Conservation (phyloP, 805 yeast species). For the Nakazawaea wickerhamii region DNA sequence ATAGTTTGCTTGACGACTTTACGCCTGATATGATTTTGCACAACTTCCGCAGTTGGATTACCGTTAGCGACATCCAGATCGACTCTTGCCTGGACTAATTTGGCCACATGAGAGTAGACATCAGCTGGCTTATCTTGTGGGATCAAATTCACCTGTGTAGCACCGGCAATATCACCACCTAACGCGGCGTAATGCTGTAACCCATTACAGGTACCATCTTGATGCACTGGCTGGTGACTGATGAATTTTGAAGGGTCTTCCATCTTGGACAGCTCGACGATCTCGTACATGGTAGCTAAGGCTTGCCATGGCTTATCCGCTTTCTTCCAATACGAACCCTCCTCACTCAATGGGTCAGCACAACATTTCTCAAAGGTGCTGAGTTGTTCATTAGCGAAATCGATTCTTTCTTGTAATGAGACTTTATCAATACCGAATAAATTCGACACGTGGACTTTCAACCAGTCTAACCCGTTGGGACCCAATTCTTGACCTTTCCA, state of each 20-base stretch:
- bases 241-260: slow-evolving; percentile 60
- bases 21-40: slow-evolving; percentile 64
- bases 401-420: slow-evolving; percentile 56
- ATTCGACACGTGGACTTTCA: slow-evolving; percentile 71
- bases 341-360: slow-evolving; percentile 50
- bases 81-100: slow-evolving; percentile 51
- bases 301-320: slow-evolving; percentile 88
- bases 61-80: slow-evolving; percentile 49
- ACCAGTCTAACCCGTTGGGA: slow-evolving; percentile 60
- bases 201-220: slow-evolving; percentile 86
- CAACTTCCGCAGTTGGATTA: slow-evolving; percentile 44
- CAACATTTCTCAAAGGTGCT: slow-evolving; percentile 55
- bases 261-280: slow-evolving; percentile 53
- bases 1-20: slow-evolving; percentile 95
- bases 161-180: slow-evolving; percentile 84
- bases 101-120: slow-evolving; percentile 68
- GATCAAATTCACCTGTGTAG: slow-evolving; percentile 67
- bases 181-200: slow-evolving; percentile 83
- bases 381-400: slow-evolving; percentile 52
- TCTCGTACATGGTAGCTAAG: slow-evolving; percentile 62
- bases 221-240: slow-evolving; percentile 76
- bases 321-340: slow-evolving; percentile 55
- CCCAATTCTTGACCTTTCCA: slow-evolving; percentile 77
- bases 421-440: slow-evolving; percentile 72
- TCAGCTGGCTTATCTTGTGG: slow-evolving; percentile 74